These are phyloP conservation scores for Fraxinus americana DNA, from an alignment of 257 asterid species.

Conservation along the genomic window DNA sequence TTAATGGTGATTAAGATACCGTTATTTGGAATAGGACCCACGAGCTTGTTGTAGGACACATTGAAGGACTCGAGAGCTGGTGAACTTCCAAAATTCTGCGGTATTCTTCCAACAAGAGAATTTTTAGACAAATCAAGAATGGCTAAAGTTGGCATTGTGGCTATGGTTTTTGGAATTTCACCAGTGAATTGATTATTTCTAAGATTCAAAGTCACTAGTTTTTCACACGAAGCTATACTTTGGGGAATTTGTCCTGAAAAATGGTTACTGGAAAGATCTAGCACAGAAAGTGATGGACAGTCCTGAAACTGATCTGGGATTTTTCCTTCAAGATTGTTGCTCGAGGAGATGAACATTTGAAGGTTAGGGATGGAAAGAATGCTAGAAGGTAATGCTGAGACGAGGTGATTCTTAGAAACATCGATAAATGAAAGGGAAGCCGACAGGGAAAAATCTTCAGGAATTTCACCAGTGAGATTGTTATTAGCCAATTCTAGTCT, in stretches of 20 bases:
- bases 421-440: slow-evolving; percentile 68
- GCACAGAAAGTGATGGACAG: slow-evolving; percentile 58
- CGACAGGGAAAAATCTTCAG: slow-evolving; percentile 59
- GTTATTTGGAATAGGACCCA: slow-evolving; percentile 68
- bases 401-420: slow-evolving; percentile 54
- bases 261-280: slow-evolving; percentile 64
- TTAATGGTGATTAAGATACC: slow-evolving; percentile 65
- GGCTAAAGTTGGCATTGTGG: slow-evolving; percentile 62
- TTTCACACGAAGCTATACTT: slow-evolving; percentile 67
- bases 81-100: slow-evolving; percentile 60
- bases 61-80: slow-evolving; percentile 76
- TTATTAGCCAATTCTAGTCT: slow-evolving; percentile 66
- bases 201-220: slow-evolving; percentile 58
- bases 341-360: slow-evolving; percentile 57
- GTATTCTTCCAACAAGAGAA: slow-evolving; percentile 64
- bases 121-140: slow-evolving; percentile 70
- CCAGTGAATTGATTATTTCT: slow-evolving; percentile 55
- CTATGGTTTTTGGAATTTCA: slow-evolving; percentile 61
- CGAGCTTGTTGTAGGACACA: slow-evolving; percentile 63
- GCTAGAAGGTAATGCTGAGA: slow-evolving; percentile 53
- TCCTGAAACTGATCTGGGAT: slow-evolving; percentile 67
- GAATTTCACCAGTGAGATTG: slow-evolving; percentile 64
- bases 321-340: slow-evolving; percentile 57
- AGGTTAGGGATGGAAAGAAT: slow-evolving; percentile 58
- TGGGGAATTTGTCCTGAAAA: slow-evolving; percentile 67